Evolutionary conservation across 2,329 filamentous ascomycete genomes (phyloP).

Genomic region (Phoma herbarum): DNA sequence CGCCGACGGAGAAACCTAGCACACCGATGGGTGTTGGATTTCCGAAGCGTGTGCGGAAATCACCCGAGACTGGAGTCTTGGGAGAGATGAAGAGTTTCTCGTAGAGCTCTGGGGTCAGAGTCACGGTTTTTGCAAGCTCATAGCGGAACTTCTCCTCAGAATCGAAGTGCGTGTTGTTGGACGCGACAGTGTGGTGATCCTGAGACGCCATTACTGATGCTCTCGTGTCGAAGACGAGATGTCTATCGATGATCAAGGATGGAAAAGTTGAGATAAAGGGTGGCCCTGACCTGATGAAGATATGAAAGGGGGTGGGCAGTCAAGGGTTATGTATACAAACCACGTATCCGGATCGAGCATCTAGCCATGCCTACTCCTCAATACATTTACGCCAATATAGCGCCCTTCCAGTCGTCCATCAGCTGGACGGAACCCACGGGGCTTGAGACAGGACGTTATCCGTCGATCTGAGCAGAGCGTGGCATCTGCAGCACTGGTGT

Average conservation of each 20-base stretch:
- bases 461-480: slow-evolving; percentile 9
- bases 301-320: not conserved
- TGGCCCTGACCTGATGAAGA: not conserved
- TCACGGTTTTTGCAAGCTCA: slow-evolving; percentile 26
- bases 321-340: slow-evolving; percentile 10
- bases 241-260: not conserved
- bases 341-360: not conserved
- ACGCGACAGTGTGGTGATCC: slow-evolving; percentile 17
- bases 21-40: slow-evolving; percentile 29
- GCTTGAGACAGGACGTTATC: slow-evolving; percentile 3
- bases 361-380: slow-evolving; percentile 17
- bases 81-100: slow-evolving; percentile 26
- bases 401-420: slow-evolving; percentile 8
- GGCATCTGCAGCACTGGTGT: slow-evolving; percentile 4
- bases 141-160: slow-evolving; percentile 27
- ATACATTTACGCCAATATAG: slow-evolving; percentile 4
- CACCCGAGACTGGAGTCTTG: slow-evolving; percentile 20
- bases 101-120: slow-evolving; percentile 29
- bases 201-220: slow-evolving; percentile 13
- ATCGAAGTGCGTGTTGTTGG: slow-evolving; percentile 22
- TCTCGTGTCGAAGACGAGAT: not conserved
- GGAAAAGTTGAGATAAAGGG: not conserved
- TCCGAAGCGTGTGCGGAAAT: slow-evolving; percentile 22
- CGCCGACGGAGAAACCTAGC: slow-evolving; percentile 25
- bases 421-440: slow-evolving; percentile 8